Evolutionary conservation across 768 basidiomycete genomes (phyloP).

Genomic region (Calocera cornea): DNA sequence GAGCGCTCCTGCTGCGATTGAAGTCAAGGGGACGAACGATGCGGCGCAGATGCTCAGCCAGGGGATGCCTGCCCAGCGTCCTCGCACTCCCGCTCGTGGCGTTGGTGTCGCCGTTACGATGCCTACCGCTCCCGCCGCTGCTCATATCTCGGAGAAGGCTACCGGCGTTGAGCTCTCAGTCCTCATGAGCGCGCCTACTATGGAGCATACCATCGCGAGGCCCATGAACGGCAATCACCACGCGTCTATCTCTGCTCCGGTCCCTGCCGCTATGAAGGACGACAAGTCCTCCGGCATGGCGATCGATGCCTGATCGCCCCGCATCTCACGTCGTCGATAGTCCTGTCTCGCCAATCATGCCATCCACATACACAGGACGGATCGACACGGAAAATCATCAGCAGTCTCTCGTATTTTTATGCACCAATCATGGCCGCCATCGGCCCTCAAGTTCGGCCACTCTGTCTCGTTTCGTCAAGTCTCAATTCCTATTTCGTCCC

Average conservation of each 20-base stretch:
- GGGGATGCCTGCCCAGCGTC: neutral
- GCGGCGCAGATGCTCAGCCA: neutral
- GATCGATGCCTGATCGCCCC: neutral
- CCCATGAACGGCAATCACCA: neutral
- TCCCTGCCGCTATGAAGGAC: neutral
- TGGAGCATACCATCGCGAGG: neutral
- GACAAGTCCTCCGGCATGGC: neutral
- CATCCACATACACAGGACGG: neutral
- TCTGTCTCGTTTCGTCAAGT: neutral
- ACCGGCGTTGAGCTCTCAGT: neutral
- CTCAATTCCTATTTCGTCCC: neutral
- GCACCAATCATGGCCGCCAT: too few species aligned
- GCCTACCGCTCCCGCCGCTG: neutral
- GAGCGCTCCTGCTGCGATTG: neutral
- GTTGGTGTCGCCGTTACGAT: neutral
- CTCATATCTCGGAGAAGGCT: neutral
- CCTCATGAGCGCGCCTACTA: neutral
- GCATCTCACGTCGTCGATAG: neutral
- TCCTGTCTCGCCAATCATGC: neutral
- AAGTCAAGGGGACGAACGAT: neutral
- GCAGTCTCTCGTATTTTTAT: neutral
- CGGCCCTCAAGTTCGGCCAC: neutral
- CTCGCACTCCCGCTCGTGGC: constrained; percentile 1
- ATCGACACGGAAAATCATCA: neutral
- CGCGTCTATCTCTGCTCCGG: neutral